Conservation (phyloP, 208 protist species). For the Jaenimonas drosophilae region DNA sequence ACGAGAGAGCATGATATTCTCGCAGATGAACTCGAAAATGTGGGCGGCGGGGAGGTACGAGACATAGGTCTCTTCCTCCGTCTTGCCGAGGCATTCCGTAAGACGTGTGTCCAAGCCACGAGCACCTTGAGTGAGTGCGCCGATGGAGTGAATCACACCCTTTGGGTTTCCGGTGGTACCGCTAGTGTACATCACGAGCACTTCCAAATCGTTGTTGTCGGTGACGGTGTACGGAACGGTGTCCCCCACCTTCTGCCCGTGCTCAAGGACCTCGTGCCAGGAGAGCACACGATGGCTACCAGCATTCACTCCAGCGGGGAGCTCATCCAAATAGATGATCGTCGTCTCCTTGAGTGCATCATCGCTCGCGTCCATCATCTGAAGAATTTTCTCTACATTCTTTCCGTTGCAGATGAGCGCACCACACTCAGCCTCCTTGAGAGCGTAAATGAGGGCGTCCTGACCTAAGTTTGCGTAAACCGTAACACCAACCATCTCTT, state of each 20-base stretch:
- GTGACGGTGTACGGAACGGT: slow-evolving; percentile 5
- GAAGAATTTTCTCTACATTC: slow-evolving; percentile 31
- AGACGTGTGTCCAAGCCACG: slow-evolving; percentile 22
- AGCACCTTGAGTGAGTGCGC: slow-evolving; percentile 32
- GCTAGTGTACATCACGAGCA: slow-evolving; percentile 89
- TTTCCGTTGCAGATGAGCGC: slow-evolving; percentile 73
- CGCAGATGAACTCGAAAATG: slow-evolving; percentile 82
- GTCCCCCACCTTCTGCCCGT: slow-evolving; percentile 17
- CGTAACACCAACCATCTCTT: slow-evolving; percentile 52
- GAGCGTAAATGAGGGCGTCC: slow-evolving; percentile 66
- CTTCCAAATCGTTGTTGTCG: slow-evolving; percentile 32
- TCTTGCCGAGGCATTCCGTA: slow-evolving; percentile 27
- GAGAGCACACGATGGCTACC: slow-evolving; percentile 11
- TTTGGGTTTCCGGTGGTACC: slow-evolving; percentile 88
- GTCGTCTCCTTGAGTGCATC: slow-evolving; percentile 1
- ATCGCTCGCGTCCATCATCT: slow-evolving; percentile 12
- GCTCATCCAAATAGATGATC: slow-evolving; percentile 64
- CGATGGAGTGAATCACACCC: slow-evolving; percentile 77
- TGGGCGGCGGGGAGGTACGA: slow-evolving; percentile 88
- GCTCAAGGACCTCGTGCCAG: slow-evolving; percentile 51
- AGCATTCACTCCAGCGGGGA: slow-evolving; percentile 21
- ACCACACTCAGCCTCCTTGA: slow-evolving; percentile 53
- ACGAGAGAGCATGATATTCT: slow-evolving; percentile 54
- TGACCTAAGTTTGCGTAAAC: slow-evolving; percentile 84
- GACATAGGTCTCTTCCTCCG: slow-evolving; percentile 51